Percentiles rank a stretch among this genome's conserved stretches.
Conservation (phyloP, 768 basidiomycete species). For the Sporobolomyces phaffii region DNA sequence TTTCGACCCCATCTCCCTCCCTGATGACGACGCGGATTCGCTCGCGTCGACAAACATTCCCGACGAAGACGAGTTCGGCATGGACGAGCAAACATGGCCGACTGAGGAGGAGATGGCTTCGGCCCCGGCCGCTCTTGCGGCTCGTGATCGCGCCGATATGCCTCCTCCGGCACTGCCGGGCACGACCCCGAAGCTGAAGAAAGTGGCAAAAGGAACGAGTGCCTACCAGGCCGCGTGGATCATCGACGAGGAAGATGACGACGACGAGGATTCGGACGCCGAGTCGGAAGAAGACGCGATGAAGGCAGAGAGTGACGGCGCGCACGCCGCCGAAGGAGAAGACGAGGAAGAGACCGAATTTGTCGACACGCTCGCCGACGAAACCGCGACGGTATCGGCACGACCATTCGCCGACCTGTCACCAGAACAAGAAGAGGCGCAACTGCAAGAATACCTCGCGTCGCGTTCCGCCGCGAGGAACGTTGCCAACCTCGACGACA, state of each 20-base stretch:
- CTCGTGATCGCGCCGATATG: slow-evolving; percentile 25
- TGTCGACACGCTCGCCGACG: slow-evolving; percentile 56
- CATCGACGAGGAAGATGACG: slow-evolving; percentile 66
- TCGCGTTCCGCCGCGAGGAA: slow-evolving; percentile 50
- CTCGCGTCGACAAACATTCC: slow-evolving; percentile 59
- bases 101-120: slow-evolving; percentile 84
- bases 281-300: slow-evolving; percentile 51
- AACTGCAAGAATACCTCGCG: slow-evolving; percentile 51
- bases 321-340: slow-evolving; percentile 46
- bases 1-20: slow-evolving; percentile 51
- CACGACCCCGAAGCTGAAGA: slow-evolving; percentile 77
- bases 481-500: slow-evolving; percentile 71
- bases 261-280: slow-evolving; percentile 50
- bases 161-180: slow-evolving; percentile 48
- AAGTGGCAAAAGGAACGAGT: slow-evolving; percentile 89
- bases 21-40: slow-evolving; percentile 69
- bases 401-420: slow-evolving; percentile 60
- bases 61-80: slow-evolving; percentile 80
- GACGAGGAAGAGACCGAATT: slow-evolving; percentile 58
- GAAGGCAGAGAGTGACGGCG: slow-evolving; percentile 40
- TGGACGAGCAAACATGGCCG: slow-evolving; percentile 97
- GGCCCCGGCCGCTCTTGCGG: slow-evolving; percentile 41
- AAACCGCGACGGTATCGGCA: slow-evolving; percentile 41
- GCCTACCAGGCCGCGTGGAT: slow-evolving; percentile 98
- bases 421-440: slow-evolving; percentile 74